Conservation (phyloP, 345 rosid genomes). For the Citrus maxima region DNA sequence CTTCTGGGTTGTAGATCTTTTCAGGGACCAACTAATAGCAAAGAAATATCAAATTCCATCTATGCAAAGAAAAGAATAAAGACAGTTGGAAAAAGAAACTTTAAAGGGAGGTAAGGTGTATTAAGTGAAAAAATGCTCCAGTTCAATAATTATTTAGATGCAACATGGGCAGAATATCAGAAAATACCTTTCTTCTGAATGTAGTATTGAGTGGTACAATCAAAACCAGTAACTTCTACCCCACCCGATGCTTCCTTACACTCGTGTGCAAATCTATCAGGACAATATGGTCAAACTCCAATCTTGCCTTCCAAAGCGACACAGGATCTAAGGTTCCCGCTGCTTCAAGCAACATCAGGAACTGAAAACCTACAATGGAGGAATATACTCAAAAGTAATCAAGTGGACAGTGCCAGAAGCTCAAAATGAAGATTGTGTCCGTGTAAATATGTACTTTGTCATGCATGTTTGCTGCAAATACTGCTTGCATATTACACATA, state of each 20-base stretch:
- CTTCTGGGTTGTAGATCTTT: constrained; percentile 9
- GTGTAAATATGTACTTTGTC: neutral
- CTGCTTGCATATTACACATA: neutral
- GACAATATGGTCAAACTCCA: constrained; percentile 9
- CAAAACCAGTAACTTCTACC: constrained; percentile 20
- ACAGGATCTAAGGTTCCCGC: constrained; percentile 19
- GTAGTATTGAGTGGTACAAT: constrained; percentile 12
- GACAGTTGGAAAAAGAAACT: constrained; percentile 36
- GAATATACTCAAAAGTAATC: neutral
- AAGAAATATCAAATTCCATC: constrained; percentile 18
- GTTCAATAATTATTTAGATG: constrained; percentile 15
- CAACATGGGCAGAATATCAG: constrained; percentile 4
- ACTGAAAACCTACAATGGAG: neutral
- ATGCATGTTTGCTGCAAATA: neutral
- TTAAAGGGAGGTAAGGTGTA: constrained; percentile 37
- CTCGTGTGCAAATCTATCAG: constrained; percentile 2
- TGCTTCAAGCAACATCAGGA: constrained; percentile 14
- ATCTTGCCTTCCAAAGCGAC: neutral
- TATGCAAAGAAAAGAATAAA: constrained; percentile 26
- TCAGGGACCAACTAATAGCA: constrained; percentile 16
- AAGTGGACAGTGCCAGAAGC: neutral
- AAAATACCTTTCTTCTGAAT: constrained; percentile 34
- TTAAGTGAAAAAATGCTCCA: constrained; percentile 17
- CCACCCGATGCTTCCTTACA: constrained; percentile 21
- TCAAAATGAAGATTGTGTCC: neutral